These are phyloP conservation scores for Apodospora peruviana DNA, from an alignment of 495 filamentous ascomycete species.

Conservation along the genomic window DNA sequence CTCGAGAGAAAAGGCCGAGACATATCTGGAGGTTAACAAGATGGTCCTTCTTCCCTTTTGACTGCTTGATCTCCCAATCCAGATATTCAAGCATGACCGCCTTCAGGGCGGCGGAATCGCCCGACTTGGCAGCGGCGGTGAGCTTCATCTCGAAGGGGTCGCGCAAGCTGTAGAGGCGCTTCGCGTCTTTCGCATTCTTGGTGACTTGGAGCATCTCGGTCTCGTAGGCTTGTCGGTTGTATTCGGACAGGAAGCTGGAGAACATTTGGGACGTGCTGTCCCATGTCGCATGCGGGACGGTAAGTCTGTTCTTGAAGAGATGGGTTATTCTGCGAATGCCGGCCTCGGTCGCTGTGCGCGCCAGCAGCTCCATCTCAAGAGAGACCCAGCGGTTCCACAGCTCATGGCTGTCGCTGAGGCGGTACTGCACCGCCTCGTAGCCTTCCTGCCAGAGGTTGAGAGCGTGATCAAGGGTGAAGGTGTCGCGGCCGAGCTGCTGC, in stretches of 20 bases:
- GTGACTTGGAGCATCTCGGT: conserved; percentile 69
- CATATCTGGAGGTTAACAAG: conserved; percentile 52
- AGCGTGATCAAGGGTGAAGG: conserved; percentile 73
- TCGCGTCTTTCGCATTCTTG: conserved; percentile 58
- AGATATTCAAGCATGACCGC: conserved; percentile 67
- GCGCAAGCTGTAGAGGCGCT: conserved; percentile 60
- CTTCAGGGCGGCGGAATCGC: conserved; percentile 54
- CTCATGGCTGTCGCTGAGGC: conserved; percentile 75
- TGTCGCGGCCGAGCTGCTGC: conserved; percentile 61
- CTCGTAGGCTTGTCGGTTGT: conserved; percentile 72
- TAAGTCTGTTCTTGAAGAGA: conserved; percentile 68
- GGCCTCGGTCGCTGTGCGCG: conserved; percentile 48
- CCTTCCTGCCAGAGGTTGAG: conserved; percentile 75
- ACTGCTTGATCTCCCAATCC: conserved; percentile 69
- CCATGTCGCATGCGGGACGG: conserved; percentile 78
- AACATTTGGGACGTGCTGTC: conserved; percentile 78
- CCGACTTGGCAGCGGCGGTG: conserved; percentile 49
- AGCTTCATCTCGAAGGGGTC: conserved; percentile 69
- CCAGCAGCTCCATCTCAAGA: conserved; percentile 49
- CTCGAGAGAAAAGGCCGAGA: conserved; percentile 73
- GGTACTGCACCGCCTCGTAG: conserved; percentile 70
- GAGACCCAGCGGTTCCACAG: conserved; percentile 85
- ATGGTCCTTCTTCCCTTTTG: conserved; percentile 39
- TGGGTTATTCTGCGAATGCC: conserved; percentile 59
- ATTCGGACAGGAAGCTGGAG: conserved; percentile 72